phyloP scores from a whole-genome alignment of 1,284 basidiomycete species.

The Ganoderma lucidum region DNA sequence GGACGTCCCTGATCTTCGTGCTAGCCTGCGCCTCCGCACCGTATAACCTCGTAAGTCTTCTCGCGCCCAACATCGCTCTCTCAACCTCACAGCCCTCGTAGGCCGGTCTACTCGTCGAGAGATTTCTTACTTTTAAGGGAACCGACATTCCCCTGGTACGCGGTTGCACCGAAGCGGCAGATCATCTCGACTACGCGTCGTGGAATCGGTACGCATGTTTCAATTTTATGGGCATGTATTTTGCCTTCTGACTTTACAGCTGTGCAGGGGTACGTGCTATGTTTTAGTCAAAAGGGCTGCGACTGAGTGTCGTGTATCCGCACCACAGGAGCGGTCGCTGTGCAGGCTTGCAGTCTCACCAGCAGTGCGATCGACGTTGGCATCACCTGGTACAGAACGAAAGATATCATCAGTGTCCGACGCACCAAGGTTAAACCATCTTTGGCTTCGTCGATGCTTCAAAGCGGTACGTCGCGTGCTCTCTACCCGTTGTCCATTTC shows the following conservation, averaged over 20 bases:
- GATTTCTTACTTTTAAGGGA: not conserved
- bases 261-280: not conserved
- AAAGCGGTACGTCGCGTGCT: not conserved
- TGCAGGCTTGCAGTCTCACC: not conserved
- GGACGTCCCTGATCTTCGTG: slow-evolving; percentile 17
- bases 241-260: not conserved
- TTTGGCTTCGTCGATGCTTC: not conserved
- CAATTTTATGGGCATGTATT: not conserved
- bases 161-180: not conserved
- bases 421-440: not conserved
- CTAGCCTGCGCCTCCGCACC: slow-evolving; percentile 11
- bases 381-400: not conserved
- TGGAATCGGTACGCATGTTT: not conserved
- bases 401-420: not conserved
- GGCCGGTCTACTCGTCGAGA: not conserved
- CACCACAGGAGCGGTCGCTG: not conserved
- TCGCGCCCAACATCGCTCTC: not conserved
- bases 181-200: not conserved
- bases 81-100: not conserved
- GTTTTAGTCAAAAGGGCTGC: not conserved
- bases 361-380: not conserved
- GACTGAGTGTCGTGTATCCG: not conserved
- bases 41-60: slow-evolving; percentile 10
- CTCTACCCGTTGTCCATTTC: not conserved
- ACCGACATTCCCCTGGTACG: not conserved